Conservation (phyloP, 352 stramenopile species). For the Phytophthora ramorum region DNA sequence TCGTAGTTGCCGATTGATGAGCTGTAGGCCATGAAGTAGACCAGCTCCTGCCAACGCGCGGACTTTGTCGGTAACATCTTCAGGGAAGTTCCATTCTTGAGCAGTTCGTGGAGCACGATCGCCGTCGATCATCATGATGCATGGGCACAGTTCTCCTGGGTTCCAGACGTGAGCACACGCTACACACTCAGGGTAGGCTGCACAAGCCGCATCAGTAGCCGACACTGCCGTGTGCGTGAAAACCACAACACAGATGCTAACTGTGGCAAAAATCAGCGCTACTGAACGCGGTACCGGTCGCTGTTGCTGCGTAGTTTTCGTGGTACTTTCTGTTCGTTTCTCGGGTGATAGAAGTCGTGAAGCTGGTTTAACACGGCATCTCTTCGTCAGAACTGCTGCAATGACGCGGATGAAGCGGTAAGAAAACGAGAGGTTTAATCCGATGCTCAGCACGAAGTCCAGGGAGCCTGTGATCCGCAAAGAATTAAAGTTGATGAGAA, state of each 20-base stretch:
- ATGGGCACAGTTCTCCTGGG: slow-evolving; percentile 20
- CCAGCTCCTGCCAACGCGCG: slow-evolving; percentile 22
- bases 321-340: not conserved
- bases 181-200: slow-evolving; percentile 31
- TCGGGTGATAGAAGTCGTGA: not conserved
- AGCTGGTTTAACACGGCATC: not conserved
- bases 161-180: slow-evolving; percentile 25
- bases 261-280: slow-evolving; percentile 17
- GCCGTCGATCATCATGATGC: slow-evolving; percentile 35
- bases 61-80: slow-evolving; percentile 27
- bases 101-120: slow-evolving; percentile 26
- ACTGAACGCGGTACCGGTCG: slow-evolving; percentile 12
- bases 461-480: slow-evolving; percentile 33
- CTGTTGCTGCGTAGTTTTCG: slow-evolving; percentile 8
- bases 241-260: slow-evolving; percentile 2
- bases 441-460: slow-evolving; percentile 43
- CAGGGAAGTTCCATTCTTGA: slow-evolving; percentile 32
- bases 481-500: slow-evolving; percentile 42
- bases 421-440: slow-evolving; percentile 44
- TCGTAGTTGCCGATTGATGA: slow-evolving; percentile 34
- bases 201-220: slow-evolving; percentile 10
- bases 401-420: slow-evolving; percentile 41
- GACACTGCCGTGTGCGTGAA: slow-evolving; percentile 21
- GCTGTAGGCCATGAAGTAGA: slow-evolving; percentile 23
- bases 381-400: slow-evolving; percentile 8